phyloP scores from a whole-genome alignment of 2,329 filamentous ascomycete species.

The Aspergillus sp. region DNA sequence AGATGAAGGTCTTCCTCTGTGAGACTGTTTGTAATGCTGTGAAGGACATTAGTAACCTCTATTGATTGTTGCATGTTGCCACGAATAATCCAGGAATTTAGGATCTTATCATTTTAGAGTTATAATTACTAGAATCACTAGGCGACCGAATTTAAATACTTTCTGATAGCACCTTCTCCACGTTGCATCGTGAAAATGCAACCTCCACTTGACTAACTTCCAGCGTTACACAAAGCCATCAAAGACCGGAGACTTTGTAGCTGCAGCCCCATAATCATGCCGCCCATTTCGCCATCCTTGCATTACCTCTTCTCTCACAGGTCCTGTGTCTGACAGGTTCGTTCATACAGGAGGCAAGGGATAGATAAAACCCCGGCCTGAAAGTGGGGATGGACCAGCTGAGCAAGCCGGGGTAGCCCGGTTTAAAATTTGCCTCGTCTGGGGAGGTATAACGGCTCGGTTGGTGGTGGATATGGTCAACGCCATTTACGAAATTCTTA shows the following conservation, averaged over 20 bases:
- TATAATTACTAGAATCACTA: neutral
- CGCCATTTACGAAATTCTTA: too few relatives aligned
- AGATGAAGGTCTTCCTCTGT: neutral
- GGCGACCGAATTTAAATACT: neutral
- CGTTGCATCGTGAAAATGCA: neutral
- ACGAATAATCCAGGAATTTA: too few relatives aligned
- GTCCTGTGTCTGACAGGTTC: neutral
- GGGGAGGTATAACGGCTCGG: neutral
- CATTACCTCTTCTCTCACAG: neutral
- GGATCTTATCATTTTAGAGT: too few relatives aligned
- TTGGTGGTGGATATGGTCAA: too few relatives aligned
- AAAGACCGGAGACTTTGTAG: neutral
- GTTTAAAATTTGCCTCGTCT: neutral
- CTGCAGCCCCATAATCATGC: neutral
- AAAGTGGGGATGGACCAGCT: neutral
- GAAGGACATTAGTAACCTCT: neutral
- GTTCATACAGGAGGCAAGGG: neutral
- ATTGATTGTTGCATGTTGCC: neutral
- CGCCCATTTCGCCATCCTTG: neutral
- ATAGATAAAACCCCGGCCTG: neutral
- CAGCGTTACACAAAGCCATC: neutral
- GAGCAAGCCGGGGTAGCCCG: neutral
- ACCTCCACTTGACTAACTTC: neutral
- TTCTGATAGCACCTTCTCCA: too few relatives aligned
- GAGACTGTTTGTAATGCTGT: neutral